Percentiles rank a stretch among this genome's conserved stretches.
Conservation (phyloP, 768 basidiomycete species). For the Suillus ampliporus region DNA sequence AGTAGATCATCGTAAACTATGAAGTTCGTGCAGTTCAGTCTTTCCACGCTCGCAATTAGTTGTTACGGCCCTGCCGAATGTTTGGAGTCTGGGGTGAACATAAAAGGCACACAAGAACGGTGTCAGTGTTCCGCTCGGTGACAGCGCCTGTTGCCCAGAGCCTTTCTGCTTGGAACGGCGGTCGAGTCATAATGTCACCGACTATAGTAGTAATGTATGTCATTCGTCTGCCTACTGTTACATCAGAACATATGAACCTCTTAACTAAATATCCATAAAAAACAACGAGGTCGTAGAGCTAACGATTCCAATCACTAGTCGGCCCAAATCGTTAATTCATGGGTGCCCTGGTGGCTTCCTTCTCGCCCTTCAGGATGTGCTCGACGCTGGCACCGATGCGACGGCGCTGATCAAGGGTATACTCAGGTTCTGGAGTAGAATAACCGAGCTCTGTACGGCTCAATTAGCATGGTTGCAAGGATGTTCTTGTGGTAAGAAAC, state of each 20-base stretch:
- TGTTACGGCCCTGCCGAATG: too few relatives aligned
- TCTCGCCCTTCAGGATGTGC: constrained; percentile 59
- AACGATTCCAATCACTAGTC: neutral
- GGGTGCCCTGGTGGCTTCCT: constrained; percentile 73
- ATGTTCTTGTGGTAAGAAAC: constrained; percentile 34
- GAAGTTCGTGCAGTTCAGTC: too few relatives aligned
- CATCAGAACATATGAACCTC: neutral
- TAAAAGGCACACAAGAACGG: too few relatives aligned
- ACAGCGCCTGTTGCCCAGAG: too few relatives aligned
- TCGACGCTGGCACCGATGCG: constrained; percentile 68
- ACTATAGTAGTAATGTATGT: neutral
- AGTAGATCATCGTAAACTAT: too few relatives aligned
- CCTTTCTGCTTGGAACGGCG: neutral
- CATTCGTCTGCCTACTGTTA: neutral
- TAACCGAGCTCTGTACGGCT: constrained; percentile 65
- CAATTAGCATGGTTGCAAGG: neutral
- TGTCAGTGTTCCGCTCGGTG: too few relatives aligned
- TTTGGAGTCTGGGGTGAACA: too few relatives aligned
- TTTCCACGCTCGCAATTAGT: too few relatives aligned
- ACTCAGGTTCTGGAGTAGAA: constrained; percentile 54
- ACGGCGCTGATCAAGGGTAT: constrained; percentile 65
- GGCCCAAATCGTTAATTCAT: constrained; percentile 18
- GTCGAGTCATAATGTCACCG: neutral
- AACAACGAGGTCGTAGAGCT: neutral
- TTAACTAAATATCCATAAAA: neutral